Conservation (phyloP, 2,329 filamentous ascomycete species). For the Aspergillus amoenus region DNA sequence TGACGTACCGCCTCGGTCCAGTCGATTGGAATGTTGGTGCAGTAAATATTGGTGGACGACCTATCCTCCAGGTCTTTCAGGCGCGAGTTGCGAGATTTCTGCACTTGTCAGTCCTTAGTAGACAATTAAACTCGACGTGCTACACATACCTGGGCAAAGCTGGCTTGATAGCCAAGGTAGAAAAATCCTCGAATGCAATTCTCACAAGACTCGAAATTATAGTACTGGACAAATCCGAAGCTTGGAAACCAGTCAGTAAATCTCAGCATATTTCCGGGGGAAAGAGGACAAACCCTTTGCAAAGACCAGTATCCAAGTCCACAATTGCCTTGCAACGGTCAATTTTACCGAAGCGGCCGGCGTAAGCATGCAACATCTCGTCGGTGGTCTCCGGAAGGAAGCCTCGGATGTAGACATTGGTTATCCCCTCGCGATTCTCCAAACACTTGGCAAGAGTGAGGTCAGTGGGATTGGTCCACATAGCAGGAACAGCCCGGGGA, state of each 20-base stretch:
- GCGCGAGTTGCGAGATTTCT: conserved; percentile 98
- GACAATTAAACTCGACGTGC: neutral
- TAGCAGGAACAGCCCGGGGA: conserved; percentile 84
- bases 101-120: conserved; percentile 24
- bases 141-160: conserved; percentile 75
- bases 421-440: conserved; percentile 91
- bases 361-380: conserved; percentile 78
- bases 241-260: conserved; percentile 48
- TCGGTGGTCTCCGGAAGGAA: conserved; percentile 95
- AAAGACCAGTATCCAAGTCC: conserved; percentile 85
- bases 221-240: conserved; percentile 97
- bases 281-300: conserved; percentile 76
- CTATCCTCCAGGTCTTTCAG: conserved; percentile 95
- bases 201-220: conserved; percentile 82
- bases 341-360: conserved; percentile 85
- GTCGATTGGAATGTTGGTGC: conserved; percentile 90
- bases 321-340: conserved; percentile 99
- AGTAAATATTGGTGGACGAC: conserved; percentile 90
- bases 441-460: conserved; percentile 92
- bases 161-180: conserved; percentile 92
- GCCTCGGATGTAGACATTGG: conserved; percentile 97
- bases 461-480: conserved; percentile 76
- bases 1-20: conserved; percentile 82
- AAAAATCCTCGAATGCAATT: conserved; percentile 96
- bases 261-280: conserved; percentile 21